Conservation (phyloP, 257 asterid genomes). For the Mitragyna speciosa region DNA sequence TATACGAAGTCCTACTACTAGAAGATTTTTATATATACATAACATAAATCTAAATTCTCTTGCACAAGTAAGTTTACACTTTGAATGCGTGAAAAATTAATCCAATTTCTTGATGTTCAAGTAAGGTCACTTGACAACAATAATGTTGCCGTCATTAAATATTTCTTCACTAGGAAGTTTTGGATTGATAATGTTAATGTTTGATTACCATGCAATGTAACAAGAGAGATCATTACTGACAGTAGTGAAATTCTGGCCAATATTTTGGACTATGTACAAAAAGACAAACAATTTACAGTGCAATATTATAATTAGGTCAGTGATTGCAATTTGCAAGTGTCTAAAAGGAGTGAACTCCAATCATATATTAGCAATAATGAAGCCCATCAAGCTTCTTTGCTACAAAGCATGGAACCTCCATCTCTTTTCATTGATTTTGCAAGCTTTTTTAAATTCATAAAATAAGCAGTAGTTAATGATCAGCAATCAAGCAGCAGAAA, state of each 20-base stretch:
- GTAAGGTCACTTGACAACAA: conserved; percentile 8
- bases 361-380: conserved; percentile 2
- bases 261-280: not conserved
- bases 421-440: not conserved
- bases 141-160: not conserved
- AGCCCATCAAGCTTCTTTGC: conserved; percentile 13
- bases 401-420: not conserved
- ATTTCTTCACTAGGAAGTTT: not conserved
- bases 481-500: not conserved
- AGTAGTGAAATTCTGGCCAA: not conserved
- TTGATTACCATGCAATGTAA: not conserved
- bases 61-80: too few relatives aligned
- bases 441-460: not conserved
- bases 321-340: conserved; percentile 15
- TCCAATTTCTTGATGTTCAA: not conserved
- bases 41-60: too few relatives aligned
- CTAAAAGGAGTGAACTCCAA: too few relatives aligned
- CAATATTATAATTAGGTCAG: not conserved
- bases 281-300: not conserved
- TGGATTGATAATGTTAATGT: not conserved
- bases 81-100: not conserved
- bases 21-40: too few relatives aligned
- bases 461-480: not conserved
- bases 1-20: too few relatives aligned
- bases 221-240: too few relatives aligned